A percentile compares a stretch with the other conserved stretches of the same genome.
Conservation (phyloP, 2,329 filamentous ascomycete species). For the Aspergillus tamarii region DNA sequence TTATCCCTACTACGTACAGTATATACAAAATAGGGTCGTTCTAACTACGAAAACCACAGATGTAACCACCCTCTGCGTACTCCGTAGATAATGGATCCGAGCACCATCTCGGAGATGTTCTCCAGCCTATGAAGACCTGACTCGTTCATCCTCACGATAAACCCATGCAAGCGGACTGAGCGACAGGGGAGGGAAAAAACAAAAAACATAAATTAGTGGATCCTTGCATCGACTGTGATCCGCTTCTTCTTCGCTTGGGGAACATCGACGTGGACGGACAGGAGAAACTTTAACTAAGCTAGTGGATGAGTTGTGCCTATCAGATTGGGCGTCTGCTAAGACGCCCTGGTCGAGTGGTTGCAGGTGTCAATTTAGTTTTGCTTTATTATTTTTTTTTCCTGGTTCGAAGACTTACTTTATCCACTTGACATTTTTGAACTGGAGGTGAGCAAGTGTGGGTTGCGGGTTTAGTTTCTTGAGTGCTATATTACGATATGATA, state of each 20-base stretch:
- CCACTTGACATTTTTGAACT: slow-evolving; percentile 11
- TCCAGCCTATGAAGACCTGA: not conserved
- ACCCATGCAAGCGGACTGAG: slow-evolving; percentile 8
- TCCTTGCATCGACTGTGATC: not conserved
- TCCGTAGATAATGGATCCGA: not conserved
- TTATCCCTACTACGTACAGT: not conserved
- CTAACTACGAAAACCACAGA: not conserved
- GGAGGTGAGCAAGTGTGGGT: not conserved
- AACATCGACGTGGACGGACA: not conserved
- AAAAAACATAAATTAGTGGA: not conserved
- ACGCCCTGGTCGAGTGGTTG: slow-evolving; percentile 20
- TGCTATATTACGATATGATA: not conserved
- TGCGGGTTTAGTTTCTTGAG: not conserved
- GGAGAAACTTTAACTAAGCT: slow-evolving; percentile 19
- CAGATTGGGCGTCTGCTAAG: slow-evolving; percentile 8
- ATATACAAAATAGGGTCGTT: not conserved
- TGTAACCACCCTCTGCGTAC: not conserved
- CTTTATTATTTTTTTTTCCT: not conserved
- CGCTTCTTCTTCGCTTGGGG: slow-evolving; percentile 1
- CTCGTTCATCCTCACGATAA: not conserved
- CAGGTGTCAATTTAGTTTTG: slow-evolving; percentile 16
- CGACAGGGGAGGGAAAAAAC: slow-evolving; percentile 9
- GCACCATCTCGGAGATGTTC: not conserved
- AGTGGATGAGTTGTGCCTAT: slow-evolving; percentile 24
- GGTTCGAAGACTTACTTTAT: not conserved